These are phyloP conservation scores for Tolypocladium ovalisporum DNA, from an alignment of 2,329 filamentous ascomycete genomes.

Conservation along the genomic window DNA sequence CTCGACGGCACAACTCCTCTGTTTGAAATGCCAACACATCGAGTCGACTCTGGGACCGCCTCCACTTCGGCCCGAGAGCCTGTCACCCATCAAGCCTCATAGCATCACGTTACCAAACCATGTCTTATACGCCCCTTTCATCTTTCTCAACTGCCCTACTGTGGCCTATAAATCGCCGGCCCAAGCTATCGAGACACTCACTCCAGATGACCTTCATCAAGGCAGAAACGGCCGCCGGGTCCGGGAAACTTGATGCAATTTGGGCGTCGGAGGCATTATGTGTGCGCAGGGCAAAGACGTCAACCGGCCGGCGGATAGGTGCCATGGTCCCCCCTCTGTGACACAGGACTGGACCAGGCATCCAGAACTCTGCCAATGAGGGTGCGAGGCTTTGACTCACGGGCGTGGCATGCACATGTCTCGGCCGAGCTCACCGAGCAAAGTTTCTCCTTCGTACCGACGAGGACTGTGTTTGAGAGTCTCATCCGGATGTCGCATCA, in stretches of 20 bases:
- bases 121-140: background rate
- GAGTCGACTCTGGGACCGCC: background rate
- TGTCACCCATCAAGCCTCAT: background rate
- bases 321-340: background rate
- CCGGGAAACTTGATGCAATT: background rate
- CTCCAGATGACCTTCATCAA: background rate
- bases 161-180: background rate
- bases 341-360: background rate
- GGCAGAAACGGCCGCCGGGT: background rate
- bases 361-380: background rate
- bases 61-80: background rate
- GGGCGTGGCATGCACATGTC: background rate
- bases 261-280: background rate
- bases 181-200: background rate
- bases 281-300: background rate
- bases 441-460: background rate
- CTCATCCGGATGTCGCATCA: background rate
- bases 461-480: background rate
- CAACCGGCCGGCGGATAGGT: background rate
- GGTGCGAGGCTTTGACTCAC: background rate
- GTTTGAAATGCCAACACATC: background rate
- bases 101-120: background rate
- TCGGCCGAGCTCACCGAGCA: conserved; percentile 1
- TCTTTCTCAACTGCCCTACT: background rate
- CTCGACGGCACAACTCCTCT: too few relatives aligned